phyloP scores from a whole-genome alignment of 345 rosid species.

The Firmiana major region DNA sequence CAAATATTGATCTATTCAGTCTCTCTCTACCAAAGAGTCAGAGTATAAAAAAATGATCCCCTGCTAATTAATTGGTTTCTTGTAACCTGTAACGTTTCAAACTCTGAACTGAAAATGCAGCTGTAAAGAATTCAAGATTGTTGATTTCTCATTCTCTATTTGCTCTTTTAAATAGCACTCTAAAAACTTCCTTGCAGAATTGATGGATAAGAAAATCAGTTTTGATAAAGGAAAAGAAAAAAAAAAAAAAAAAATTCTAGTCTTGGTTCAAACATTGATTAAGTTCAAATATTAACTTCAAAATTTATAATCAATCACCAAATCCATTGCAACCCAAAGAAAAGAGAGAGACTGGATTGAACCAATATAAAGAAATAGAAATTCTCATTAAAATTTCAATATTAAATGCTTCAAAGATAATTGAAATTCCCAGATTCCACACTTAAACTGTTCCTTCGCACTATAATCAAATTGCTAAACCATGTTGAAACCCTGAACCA shows the following conservation, averaged over 20 bases:
- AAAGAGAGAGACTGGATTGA: not conserved
- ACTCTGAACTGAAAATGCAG: not conserved
- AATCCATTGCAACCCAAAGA: not conserved
- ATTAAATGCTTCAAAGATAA: not conserved
- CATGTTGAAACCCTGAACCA: not conserved
- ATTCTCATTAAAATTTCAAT: not conserved
- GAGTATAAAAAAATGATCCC: not conserved
- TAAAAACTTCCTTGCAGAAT: no score
- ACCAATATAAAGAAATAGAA: not conserved
- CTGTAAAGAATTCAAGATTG: not conserved
- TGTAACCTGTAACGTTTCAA: not conserved
- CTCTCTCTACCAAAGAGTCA: no score
- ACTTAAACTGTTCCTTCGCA: not conserved
- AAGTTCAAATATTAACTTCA: no score
- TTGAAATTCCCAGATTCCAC: not conserved
- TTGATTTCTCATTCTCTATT: no score
- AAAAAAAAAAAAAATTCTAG: no score
- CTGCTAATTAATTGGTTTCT: not conserved
- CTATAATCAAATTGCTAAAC: not conserved
- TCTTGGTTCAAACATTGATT: no score
- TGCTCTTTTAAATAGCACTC: no score
- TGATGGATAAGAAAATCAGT: no score
- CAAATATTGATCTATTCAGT: no score
- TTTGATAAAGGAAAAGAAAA: no score
- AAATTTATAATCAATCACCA: not conserved